These are phyloP conservation scores for Chimonanthus praecox DNA, from an alignment of 164 flowering plant genomes.

Conservation along the genomic window DNA sequence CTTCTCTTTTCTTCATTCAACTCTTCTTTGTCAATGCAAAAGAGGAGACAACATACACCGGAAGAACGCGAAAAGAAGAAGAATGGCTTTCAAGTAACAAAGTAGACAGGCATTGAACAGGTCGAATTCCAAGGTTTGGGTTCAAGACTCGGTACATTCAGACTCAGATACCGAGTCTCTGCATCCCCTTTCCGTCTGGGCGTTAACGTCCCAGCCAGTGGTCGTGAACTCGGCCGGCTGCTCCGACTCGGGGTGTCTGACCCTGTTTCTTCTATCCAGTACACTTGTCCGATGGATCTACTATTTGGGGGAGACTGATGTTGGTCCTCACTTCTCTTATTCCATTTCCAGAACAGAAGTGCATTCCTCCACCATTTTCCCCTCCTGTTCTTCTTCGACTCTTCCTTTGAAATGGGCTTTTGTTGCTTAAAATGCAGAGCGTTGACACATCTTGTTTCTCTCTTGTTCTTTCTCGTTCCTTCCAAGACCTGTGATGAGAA, in stretches of 20 bases:
- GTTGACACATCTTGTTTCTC: slow-evolving; percentile 44
- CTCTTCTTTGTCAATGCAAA: too few species aligned
- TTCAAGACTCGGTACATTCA: slow-evolving; percentile 60
- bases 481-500: slow-evolving; percentile 41
- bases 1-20: too few species aligned
- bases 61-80: not conserved
- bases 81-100: slow-evolving; percentile 45
- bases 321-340: slow-evolving; percentile 36
- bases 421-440: slow-evolving; percentile 61
- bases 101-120: slow-evolving; percentile 59
- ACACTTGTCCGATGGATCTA: slow-evolving; percentile 39
- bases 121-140: slow-evolving; percentile 39
- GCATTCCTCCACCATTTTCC: slow-evolving; percentile 73
- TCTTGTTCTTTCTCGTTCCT: slow-evolving; percentile 62
- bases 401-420: slow-evolving; percentile 62
- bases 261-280: slow-evolving; percentile 62
- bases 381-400: slow-evolving; percentile 34
- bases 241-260: slow-evolving; percentile 44
- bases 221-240: slow-evolving; percentile 52
- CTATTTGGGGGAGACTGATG: not conserved
- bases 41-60: too few species aligned
- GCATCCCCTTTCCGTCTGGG: slow-evolving; percentile 36
- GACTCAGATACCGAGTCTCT: slow-evolving; percentile 58
- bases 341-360: slow-evolving; percentile 50
- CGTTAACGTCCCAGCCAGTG: slow-evolving; percentile 42